Percentiles rank a stretch among this genome's conserved stretches.
These are phyloP conservation scores for Apiotrichum sp. DNA, from an alignment of 1,284 basidiomycete species.

Conservation along the genomic window DNA sequence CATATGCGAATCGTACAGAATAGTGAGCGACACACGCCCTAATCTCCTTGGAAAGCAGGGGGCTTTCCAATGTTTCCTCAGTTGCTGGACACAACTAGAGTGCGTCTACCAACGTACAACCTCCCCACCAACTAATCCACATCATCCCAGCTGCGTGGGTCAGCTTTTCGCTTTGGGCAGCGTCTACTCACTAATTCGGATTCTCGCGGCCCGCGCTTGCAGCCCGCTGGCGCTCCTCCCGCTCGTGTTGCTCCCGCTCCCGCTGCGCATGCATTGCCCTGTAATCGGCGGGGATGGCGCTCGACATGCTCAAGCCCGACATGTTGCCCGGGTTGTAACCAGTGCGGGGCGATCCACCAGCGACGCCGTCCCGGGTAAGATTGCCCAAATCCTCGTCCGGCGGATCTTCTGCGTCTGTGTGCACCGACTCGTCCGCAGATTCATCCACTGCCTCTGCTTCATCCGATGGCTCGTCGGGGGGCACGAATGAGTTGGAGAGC, in stretches of 20 bases:
- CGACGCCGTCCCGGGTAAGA: neutral
- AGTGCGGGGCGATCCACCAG: neutral
- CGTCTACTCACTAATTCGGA: too few relatives aligned
- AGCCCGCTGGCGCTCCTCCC: slow-evolving; percentile 1
- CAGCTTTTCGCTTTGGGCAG: neutral
- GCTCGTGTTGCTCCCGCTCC: slow-evolving; percentile 19
- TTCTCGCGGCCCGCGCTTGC: too few relatives aligned
- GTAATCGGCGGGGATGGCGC: slow-evolving; percentile 35
- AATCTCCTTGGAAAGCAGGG: too few relatives aligned
- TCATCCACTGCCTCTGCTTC: neutral
- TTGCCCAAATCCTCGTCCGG: neutral
- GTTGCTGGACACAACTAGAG: too few relatives aligned
- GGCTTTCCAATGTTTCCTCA: too few relatives aligned
- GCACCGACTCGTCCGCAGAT: too few relatives aligned
- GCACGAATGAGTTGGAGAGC: neutral
- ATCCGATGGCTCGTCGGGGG: slow-evolving; percentile 2
- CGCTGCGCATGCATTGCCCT: slow-evolving; percentile 27
- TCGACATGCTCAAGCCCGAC: slow-evolving; percentile 9
- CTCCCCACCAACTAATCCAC: slow-evolving; percentile 6
- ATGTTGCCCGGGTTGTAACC: neutral
- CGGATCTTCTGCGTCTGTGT: neutral
- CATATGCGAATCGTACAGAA: neutral
- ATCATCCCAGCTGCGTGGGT: slow-evolving; percentile 7
- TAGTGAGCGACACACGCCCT: too few relatives aligned
- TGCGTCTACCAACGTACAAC: too few relatives aligned